These are phyloP conservation scores for Colletotrichum caudatum DNA, from an alignment of 2,329 filamentous ascomycete genomes.

Conservation along the genomic window DNA sequence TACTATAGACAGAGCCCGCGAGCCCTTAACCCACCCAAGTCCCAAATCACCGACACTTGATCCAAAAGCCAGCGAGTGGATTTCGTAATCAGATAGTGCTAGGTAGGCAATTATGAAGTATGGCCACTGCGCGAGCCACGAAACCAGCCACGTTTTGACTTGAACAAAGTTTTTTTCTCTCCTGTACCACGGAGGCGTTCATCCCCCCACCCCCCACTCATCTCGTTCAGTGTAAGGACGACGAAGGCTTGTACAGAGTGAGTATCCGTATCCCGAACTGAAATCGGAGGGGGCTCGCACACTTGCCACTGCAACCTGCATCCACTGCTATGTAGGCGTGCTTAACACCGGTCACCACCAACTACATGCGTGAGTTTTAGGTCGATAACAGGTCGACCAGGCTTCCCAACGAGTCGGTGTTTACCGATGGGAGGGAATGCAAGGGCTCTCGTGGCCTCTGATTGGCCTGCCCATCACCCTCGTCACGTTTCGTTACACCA, in stretches of 20 bases:
- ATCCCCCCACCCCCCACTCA: slow-evolving; percentile 24
- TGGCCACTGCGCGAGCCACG: slow-evolving; percentile 18
- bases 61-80: slow-evolving; percentile 19
- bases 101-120: slow-evolving; percentile 14
- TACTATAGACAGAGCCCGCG: slow-evolving; percentile 25
- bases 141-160: slow-evolving; percentile 29
- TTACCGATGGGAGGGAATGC: slow-evolving; percentile 21
- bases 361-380: slow-evolving; percentile 29
- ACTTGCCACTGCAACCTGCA: slow-evolving; percentile 36
- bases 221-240: slow-evolving; percentile 27
- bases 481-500: slow-evolving; percentile 5
- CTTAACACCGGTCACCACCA: slow-evolving; percentile 34
- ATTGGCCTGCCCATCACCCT: slow-evolving; percentile 9
- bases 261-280: slow-evolving; percentile 24
- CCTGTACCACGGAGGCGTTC: slow-evolving; percentile 36
- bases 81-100: slow-evolving; percentile 13
- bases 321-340: slow-evolving; percentile 3
- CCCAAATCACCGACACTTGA: slow-evolving; percentile 20
- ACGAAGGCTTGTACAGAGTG: neutral
- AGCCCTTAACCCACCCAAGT: slow-evolving; percentile 25
- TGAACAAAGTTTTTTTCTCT: slow-evolving; percentile 25
- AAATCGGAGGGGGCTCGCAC: slow-evolving; percentile 37
- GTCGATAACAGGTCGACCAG: slow-evolving; percentile 25
- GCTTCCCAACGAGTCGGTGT: slow-evolving; percentile 33
- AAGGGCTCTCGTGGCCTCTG: slow-evolving; percentile 1